A percentile compares a stretch with the other conserved stretches of the same genome.
Evolutionary conservation across 495 filamentous ascomycete species (phyloP).

Genomic region (Neurospora hispaniola): DNA sequence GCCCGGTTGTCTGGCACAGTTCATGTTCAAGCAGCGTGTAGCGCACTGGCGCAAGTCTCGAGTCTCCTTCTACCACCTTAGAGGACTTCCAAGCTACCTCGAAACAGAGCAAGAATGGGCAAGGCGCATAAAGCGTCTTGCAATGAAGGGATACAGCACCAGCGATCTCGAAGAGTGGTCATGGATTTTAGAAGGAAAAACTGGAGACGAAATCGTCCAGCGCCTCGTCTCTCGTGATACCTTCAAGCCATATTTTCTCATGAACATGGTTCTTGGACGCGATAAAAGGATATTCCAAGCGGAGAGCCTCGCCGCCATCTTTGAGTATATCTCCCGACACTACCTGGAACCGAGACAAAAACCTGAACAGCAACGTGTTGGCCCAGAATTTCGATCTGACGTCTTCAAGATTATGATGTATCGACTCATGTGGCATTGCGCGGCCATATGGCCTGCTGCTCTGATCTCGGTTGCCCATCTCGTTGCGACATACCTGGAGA

Average conservation of each 20-base stretch:
- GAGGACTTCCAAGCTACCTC: constrained; percentile 8
- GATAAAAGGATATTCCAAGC: constrained; percentile 20
- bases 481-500: constrained; percentile 23
- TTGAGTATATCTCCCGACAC: constrained; percentile 22
- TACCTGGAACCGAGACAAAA: constrained; percentile 11
- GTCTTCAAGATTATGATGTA: constrained; percentile 22
- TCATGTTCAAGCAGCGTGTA: constrained; percentile 21
- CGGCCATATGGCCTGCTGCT: constrained; percentile 22
- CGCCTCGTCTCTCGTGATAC: constrained; percentile 22
- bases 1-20: constrained; percentile 22
- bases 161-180: constrained; percentile 28
- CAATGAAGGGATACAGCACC: constrained; percentile 12
- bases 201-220: constrained; percentile 22
- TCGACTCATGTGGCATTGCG: constrained; percentile 23
- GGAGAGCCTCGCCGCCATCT: constrained; percentile 17
- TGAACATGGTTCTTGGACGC: constrained; percentile 22
- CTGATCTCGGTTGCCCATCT: constrained; percentile 25
- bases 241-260: constrained; percentile 30
- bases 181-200: constrained; percentile 29
- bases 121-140: constrained; percentile 15
- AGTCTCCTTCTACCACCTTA: not conserved
- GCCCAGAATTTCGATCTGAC: constrained; percentile 12
- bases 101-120: constrained; percentile 19
- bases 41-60: constrained; percentile 4
- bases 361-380: not conserved